These are phyloP conservation scores for Solanum boliviense DNA, from an alignment of 257 asterid genomes.

Conservation along the genomic window DNA sequence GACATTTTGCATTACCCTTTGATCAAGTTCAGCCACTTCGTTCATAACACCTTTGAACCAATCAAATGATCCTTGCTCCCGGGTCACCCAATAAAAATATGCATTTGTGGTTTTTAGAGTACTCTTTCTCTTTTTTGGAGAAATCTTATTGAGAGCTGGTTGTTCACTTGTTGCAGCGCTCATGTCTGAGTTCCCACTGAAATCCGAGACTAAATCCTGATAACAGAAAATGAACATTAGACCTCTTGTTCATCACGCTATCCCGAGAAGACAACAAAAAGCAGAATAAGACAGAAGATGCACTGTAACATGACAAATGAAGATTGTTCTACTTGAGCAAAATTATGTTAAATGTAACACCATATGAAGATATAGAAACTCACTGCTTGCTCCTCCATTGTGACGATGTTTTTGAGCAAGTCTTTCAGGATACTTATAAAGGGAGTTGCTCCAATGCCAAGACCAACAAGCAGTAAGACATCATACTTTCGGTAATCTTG, in stretches of 20 bases:
- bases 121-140: slow-evolving; percentile 39
- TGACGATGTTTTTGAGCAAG: slow-evolving; percentile 61
- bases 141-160: slow-evolving; percentile 29
- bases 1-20: slow-evolving; percentile 43
- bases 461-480: slow-evolving; percentile 84
- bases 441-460: slow-evolving; percentile 96
- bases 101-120: slow-evolving; percentile 74
- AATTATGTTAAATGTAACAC: background rate
- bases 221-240: slow-evolving; percentile 1
- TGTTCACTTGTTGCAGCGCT: slow-evolving; percentile 34
- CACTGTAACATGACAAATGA: background rate
- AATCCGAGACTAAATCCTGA: slow-evolving; percentile 70
- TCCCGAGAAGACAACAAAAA: background rate
- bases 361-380: slow-evolving; percentile 12
- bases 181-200: slow-evolving; percentile 52
- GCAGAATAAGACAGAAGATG: background rate
- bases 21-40: slow-evolving; percentile 87
- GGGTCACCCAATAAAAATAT: slow-evolving; percentile 93
- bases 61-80: slow-evolving; percentile 95
- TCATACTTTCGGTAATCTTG: slow-evolving; percentile 82
- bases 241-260: background rate
- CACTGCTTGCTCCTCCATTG: slow-evolving; percentile 83
- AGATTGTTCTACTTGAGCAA: background rate
- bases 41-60: slow-evolving; percentile 97
- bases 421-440: slow-evolving; percentile 89